Evolutionary conservation across 371 early-diverging fungal species (phyloP).

Genomic region (Mucor circinelloides): DNA sequence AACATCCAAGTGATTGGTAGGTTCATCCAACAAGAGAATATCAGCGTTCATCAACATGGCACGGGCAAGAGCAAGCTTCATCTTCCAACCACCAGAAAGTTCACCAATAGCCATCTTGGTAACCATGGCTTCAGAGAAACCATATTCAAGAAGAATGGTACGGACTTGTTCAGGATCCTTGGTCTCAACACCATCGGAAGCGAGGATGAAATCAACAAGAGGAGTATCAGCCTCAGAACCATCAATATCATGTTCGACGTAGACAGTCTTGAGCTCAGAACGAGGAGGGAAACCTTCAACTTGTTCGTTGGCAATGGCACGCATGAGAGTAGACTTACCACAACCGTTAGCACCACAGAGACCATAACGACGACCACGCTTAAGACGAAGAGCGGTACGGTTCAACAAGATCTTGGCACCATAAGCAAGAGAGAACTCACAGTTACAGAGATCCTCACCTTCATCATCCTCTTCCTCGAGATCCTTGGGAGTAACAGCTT

Average conservation of each 20-base stretch:
- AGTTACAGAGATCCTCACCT: constrained; percentile 80
- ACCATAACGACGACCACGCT: constrained; percentile 82
- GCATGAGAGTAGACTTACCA: constrained; percentile 89
- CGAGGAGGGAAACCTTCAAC: constrained; percentile 79
- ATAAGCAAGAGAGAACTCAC: constrained; percentile 80
- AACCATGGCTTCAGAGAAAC: constrained; percentile 70
- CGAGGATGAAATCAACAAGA: constrained; percentile 68
- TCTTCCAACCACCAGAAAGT: constrained; percentile 90
- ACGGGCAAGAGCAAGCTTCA: constrained; percentile 84
- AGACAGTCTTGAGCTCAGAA: constrained; percentile 70
- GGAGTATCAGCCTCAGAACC: constrained; percentile 70
- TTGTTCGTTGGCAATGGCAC: constrained; percentile 74
- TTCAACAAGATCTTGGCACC: constrained; percentile 83
- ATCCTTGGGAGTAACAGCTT: constrained; percentile 42
- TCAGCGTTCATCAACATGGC: constrained; percentile 85
- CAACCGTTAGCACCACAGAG: constrained; percentile 86
- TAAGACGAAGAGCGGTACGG: constrained; percentile 72
- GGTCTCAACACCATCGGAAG: constrained; percentile 57
- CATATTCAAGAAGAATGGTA: constrained; percentile 63
- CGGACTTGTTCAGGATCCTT: constrained; percentile 54
- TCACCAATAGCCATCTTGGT: constrained; percentile 65
- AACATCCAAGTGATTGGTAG: constrained; percentile 91
- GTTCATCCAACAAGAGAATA: constrained; percentile 88
- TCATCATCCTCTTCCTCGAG: constrained; percentile 64
- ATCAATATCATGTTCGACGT: constrained; percentile 79